These are phyloP conservation scores for Panicum miliaceum DNA, from an alignment of 176 grass and related monocot species.

Conservation along the genomic window DNA sequence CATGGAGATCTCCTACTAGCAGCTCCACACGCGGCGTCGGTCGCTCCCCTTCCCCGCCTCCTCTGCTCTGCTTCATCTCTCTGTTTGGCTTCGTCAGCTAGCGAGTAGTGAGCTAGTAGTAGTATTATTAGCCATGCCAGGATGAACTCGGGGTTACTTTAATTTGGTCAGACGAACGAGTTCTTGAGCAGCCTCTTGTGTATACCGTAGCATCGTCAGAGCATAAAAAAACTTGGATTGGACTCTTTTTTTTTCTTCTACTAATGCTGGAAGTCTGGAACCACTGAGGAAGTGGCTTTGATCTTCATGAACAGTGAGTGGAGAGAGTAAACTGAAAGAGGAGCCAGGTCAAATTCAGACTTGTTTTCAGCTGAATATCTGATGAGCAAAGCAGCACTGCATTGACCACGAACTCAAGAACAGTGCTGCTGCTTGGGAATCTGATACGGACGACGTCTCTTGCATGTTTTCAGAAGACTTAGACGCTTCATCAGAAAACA, in stretches of 20 bases:
- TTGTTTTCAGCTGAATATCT: background rate
- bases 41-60: background rate
- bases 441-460: too few relatives aligned
- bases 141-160: constrained; percentile 46
- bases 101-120: constrained; percentile 9
- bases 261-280: background rate
- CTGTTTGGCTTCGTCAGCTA: constrained; percentile 18
- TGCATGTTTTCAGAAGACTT: background rate
- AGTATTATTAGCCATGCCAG: background rate
- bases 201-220: constrained; percentile 54
- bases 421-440: background rate
- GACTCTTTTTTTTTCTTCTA: background rate
- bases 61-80: constrained; percentile 12
- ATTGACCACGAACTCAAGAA: background rate
- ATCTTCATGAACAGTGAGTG: background rate
- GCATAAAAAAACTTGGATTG: constrained; percentile 24
- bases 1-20: constrained; percentile 84
- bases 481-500: background rate
- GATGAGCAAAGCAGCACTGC: background rate
- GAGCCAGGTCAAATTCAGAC: background rate
- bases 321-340: background rate
- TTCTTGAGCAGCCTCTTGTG: constrained; percentile 42
- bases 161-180: constrained; percentile 36
- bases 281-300: background rate
- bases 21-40: background rate